Evolutionary conservation across 495 filamentous ascomycete genomes (phyloP).

Genomic region (Trichocladium uniseriatum): DNA sequence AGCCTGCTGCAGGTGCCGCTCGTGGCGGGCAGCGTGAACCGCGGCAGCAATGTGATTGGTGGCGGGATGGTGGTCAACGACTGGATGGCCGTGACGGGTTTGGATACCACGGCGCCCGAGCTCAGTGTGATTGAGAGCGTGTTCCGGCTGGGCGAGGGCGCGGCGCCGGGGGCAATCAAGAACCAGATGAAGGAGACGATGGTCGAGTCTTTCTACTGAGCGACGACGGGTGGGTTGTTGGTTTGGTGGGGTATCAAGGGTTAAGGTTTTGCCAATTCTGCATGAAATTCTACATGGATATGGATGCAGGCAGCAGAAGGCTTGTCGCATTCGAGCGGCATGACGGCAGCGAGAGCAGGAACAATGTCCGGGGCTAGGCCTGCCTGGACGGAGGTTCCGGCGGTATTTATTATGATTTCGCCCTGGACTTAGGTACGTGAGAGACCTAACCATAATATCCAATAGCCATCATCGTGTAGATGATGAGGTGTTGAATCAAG

Average conservation of each 20-base stretch:
- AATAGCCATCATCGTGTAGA: too few species aligned
- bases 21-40: constrained; percentile 87
- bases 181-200: constrained; percentile 89
- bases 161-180: constrained; percentile 62
- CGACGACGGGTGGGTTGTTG: neutral
- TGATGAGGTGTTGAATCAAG: too few species aligned
- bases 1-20: constrained; percentile 90
- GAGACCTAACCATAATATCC: too few species aligned
- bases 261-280: neutral
- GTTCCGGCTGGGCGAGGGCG: constrained; percentile 85
- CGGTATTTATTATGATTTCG: too few species aligned
- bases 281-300: too few species aligned
- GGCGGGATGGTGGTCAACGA: constrained; percentile 99
- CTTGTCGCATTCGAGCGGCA: too few species aligned
- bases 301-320: too few species aligned
- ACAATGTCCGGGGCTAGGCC: too few species aligned
- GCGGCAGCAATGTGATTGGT: constrained; percentile 86
- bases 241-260: neutral
- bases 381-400: too few species aligned
- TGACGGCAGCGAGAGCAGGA: too few species aligned
- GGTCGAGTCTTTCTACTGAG: constrained; percentile 95
- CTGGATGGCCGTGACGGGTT: constrained; percentile 93
- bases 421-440: too few species aligned
- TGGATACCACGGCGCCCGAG: constrained; percentile 96
- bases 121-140: constrained; percentile 92